Evolutionary conservation across 1,284 basidiomycete genomes (phyloP), one percentile per base, ranked within the genome.

Genomic region (Pseudozyma thailandica): DNA sequence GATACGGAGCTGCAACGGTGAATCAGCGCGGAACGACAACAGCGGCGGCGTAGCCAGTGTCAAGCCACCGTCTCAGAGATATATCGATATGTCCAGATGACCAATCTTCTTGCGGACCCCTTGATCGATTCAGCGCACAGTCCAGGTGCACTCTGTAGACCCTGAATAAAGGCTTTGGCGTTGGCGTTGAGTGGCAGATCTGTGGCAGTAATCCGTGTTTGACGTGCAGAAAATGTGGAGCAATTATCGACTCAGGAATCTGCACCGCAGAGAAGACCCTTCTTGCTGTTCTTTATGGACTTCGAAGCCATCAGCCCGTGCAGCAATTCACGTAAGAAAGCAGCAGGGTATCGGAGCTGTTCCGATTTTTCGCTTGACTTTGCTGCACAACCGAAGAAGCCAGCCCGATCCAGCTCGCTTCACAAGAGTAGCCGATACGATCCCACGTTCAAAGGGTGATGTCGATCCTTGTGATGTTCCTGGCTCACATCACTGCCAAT

Each of bases 221-320:
- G n/a, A n/a, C 26, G 13, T 46, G 43, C 50, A 52, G 25, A 18
- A 41, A 41, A 50, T 50, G 48, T 50, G 48, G 48, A 50, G 48
- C 48, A 50, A 50, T 27, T 44, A 27, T 7, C 18, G 13, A 20
- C 10, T 38, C 18, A 6, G 7, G 8, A 8, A 8, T 15, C 15
- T 31, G 8, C 15, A 8, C 8, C 30, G 15, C 30, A 31, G 15
- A 38, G 37, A 18, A n/a, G n/a, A n/a, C n/a, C n/a, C n/a, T n/a
- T n/a, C 38, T 41, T 27, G 23, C 25, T 20, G 26, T 28, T 38
- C 10, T n/a, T n/a, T n/a, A n/a, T n/a, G n/a, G n/a, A n/a, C 33
- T 35, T 7, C 30, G 30, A 7, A 31, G 30, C 30, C 33, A 35
- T 35, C 33, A 35, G 33, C 33, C 13, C 33, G n/a, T 35, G 33